A percentile compares a stretch with the other conserved stretches of the same genome.
Conservation (phyloP, 306 rosid genomes). For the Citrullus amarus region DNA sequence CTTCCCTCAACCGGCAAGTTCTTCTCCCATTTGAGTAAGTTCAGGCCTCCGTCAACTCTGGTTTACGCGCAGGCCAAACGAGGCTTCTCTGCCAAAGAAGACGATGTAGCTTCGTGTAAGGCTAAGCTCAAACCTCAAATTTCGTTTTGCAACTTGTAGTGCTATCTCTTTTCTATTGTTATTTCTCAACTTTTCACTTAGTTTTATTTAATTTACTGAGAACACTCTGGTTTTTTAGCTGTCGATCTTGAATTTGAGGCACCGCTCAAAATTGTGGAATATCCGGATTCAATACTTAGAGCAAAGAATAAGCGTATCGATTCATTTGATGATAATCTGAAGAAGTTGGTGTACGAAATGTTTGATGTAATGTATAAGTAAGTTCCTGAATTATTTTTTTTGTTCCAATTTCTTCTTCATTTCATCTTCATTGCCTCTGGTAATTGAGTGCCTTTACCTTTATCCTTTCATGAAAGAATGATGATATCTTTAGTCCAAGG, state of each 20-base stretch:
- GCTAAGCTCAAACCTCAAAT: constrained; percentile 11
- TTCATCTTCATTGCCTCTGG: background rate
- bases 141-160: background rate
- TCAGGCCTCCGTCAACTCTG: constrained; percentile 5
- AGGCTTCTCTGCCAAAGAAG: constrained; percentile 33
- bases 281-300: constrained; percentile 72
- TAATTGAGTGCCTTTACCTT: background rate
- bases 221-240: constrained; percentile 24
- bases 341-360: constrained; percentile 71
- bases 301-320: constrained; percentile 58
- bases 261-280: constrained; percentile 55
- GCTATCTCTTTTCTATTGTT: background rate
- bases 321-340: constrained; percentile 54
- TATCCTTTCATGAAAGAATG: background rate
- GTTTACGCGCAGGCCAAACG: constrained; percentile 40
- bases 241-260: constrained; percentile 52
- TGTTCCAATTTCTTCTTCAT: background rate
- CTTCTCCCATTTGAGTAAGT: constrained; percentile 10
- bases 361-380: constrained; percentile 87
- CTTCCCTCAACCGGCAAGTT: constrained; percentile 15
- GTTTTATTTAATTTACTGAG: background rate
- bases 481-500: background rate
- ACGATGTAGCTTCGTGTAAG: constrained; percentile 53
- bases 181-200: background rate
- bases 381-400: constrained; percentile 11